phyloP scores from a whole-genome alignment of 2,329 filamentous ascomycete species.

The Fusarium torreyae region DNA sequence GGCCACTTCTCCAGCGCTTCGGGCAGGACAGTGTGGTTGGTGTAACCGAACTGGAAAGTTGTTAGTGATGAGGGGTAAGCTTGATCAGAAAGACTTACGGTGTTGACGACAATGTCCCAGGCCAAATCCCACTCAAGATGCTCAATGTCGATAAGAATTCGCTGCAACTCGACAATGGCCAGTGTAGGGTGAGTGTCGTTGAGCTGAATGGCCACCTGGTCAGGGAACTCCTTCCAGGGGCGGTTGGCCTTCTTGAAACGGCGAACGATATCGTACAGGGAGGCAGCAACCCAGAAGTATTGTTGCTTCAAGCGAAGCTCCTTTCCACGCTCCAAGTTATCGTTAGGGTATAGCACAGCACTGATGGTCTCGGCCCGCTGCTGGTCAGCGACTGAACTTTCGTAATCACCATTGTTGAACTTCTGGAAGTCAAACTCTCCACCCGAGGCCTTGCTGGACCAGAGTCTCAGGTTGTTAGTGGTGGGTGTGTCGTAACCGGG shows the following conservation, averaged over 20 bases:
- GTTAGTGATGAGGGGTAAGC: constrained; percentile 15
- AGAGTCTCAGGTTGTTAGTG: constrained; percentile 96
- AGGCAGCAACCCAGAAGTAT: constrained; percentile 99
- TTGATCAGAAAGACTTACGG: constrained; percentile 61
- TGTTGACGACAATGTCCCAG: constrained; percentile 84
- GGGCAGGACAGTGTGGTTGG: constrained; percentile 97
- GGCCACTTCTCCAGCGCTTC: constrained; percentile 99
- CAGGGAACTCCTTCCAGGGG: constrained; percentile 91
- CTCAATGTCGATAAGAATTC: constrained; percentile 91
- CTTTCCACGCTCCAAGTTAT: constrained; percentile 96
- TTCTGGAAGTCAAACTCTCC: constrained; percentile 99
- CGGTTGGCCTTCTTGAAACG: constrained; percentile 98
- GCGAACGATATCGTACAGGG: constrained; percentile 94
- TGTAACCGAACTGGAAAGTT: constrained; percentile 84
- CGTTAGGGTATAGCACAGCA: constrained; percentile 96
- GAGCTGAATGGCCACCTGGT: constrained; percentile 96
- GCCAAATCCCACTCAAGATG: constrained; percentile 94
- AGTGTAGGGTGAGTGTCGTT: constrained; percentile 98
- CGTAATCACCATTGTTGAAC: constrained; percentile 98
- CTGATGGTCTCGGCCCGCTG: constrained; percentile 99
- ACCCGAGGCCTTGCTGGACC: constrained; percentile 97
- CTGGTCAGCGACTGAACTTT: constrained; percentile 97
- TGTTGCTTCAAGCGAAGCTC: constrained; percentile 98
- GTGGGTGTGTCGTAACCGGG: constrained; percentile 91
- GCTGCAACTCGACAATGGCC: constrained; percentile 94